These are phyloP conservation scores for Chlamydomonas sphaeroides DNA, from an alignment of 139 green algal species.

Conservation along the genomic window DNA sequence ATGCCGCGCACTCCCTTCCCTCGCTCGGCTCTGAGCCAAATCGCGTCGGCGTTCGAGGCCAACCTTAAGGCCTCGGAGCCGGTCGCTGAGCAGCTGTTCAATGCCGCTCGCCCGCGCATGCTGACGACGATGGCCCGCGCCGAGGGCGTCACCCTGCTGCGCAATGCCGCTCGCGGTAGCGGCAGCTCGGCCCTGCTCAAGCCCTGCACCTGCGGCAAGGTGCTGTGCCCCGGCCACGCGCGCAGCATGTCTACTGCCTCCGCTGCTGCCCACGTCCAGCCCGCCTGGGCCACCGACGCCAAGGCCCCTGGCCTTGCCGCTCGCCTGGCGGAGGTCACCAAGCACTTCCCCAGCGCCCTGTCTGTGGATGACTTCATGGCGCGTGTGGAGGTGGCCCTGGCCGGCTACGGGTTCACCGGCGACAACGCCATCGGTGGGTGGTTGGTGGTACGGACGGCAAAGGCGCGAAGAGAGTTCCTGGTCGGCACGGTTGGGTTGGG, in stretches of 20 bases:
- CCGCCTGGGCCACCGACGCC: slow-evolving; percentile 1
- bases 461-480: too few species aligned
- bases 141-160: background rate
- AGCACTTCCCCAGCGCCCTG: slow-evolving; percentile 76
- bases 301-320: slow-evolving; percentile 19
- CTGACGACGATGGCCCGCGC: slow-evolving; percentile 11
- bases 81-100: background rate
- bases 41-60: background rate
- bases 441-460: too few species aligned
- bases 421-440: slow-evolving; percentile 55
- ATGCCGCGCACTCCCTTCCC: slow-evolving; percentile 14
- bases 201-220: slow-evolving; percentile 46
- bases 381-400: slow-evolving; percentile 78
- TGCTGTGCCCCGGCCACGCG: slow-evolving; percentile 39
- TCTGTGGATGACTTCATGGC: slow-evolving; percentile 84
- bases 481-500: too few species aligned
- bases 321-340: slow-evolving; percentile 40
- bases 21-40: background rate
- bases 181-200: background rate
- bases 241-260: slow-evolving; percentile 28
- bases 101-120: background rate
- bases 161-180: background rate
- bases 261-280: background rate
- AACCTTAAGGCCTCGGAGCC: slow-evolving; percentile 2
- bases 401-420: slow-evolving; percentile 75